phyloP scores from a whole-genome alignment of 75 land plant species.

The Picea glauca region DNA sequence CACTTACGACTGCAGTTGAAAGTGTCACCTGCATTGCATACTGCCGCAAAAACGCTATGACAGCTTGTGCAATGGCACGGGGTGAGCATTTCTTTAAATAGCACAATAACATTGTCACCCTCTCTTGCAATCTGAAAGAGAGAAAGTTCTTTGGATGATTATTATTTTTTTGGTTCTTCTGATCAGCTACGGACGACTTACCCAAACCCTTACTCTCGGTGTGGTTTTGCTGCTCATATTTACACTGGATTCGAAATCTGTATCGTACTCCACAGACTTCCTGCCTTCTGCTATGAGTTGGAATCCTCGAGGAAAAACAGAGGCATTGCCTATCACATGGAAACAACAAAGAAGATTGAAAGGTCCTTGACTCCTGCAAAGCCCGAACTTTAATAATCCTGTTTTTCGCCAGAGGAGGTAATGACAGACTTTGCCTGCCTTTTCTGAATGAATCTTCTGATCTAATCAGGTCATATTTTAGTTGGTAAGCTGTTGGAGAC shows the following conservation, averaged over 20 bases:
- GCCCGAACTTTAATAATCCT: not conserved
- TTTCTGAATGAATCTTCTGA: not conserved
- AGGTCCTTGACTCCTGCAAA: not conserved
- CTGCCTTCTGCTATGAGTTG: not conserved
- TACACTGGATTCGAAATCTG: not conserved
- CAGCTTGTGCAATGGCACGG: constrained; percentile 18
- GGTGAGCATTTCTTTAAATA: constrained; percentile 30
- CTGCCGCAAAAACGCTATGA: constrained; percentile 22
- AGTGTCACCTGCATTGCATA: constrained; percentile 34
- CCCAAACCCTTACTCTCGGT: not conserved
- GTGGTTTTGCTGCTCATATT: not conserved
- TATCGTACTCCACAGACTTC: not conserved
- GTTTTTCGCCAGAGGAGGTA: not conserved
- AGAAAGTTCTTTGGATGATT: constrained; percentile 1
- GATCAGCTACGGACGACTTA: not conserved
- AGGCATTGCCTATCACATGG: not conserved
- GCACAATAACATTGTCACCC: constrained; percentile 28
- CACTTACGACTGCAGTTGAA: constrained; percentile 23
- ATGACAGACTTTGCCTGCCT: not conserved
- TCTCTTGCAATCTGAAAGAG: constrained; percentile 37
- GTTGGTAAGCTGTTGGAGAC: not conserved
- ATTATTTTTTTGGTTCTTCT: not conserved
- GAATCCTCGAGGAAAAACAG: not conserved
- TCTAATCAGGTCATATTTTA: not conserved
- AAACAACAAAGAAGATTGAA: not conserved